phyloP scores from a whole-genome alignment of 192 early-diverging fungal genomes.

The Coemansia sp. region DNA sequence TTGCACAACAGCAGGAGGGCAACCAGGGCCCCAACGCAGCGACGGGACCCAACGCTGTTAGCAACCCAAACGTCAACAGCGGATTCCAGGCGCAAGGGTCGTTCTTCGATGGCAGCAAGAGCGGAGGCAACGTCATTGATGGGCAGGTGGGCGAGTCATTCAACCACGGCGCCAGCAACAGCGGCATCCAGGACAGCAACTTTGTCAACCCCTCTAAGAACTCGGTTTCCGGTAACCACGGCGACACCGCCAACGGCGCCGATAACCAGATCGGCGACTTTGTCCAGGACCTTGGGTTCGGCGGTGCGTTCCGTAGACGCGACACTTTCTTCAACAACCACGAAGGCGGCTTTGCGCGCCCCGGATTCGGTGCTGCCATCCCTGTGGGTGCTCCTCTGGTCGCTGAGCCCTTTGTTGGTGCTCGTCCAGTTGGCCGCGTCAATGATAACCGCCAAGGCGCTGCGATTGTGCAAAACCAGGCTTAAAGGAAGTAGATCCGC shows the following conservation, averaged over 20 bases:
- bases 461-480: conserved; percentile 47
- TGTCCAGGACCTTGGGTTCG: conserved; percentile 4
- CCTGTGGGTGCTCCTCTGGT: background rate
- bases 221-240: conserved; percentile 33
- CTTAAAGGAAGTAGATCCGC: conserved; percentile 11
- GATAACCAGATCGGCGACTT: conserved; percentile 39
- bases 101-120: conserved; percentile 17
- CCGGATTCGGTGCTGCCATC: background rate
- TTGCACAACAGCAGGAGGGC: conserved; percentile 45
- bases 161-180: conserved; percentile 24
- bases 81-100: conserved; percentile 45
- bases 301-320: conserved; percentile 20
- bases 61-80: conserved; percentile 51
- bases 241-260: conserved; percentile 37
- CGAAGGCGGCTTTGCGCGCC: conserved; percentile 14
- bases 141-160: conserved; percentile 25
- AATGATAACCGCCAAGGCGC: conserved; percentile 39
- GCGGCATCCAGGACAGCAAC: conserved; percentile 40
- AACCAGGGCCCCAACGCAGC: conserved; percentile 28
- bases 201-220: conserved; percentile 34
- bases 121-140: conserved; percentile 34
- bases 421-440: conserved; percentile 11
- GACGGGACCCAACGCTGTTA: conserved; percentile 32
- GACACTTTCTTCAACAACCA: conserved; percentile 42
- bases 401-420: background rate